Evolutionary conservation across 164 flowering plant genomes (phyloP).

Genomic region (Aristolochia fimbriata): DNA sequence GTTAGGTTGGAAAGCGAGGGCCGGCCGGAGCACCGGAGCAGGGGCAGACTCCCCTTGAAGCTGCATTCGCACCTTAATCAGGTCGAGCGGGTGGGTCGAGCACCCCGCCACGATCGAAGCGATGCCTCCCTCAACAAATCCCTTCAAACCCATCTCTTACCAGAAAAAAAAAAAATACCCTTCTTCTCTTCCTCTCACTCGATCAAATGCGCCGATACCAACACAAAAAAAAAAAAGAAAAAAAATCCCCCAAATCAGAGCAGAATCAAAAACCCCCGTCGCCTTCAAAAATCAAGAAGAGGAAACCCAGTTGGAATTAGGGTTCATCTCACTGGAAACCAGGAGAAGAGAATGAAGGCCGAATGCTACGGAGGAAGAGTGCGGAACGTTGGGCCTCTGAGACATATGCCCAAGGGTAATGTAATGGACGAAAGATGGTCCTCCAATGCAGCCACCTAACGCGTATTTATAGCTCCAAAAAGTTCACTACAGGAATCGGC

Average conservation of each 20-base stretch:
- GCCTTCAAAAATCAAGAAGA: not conserved
- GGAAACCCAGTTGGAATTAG: conserved; percentile 16
- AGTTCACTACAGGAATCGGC: too few relatives aligned
- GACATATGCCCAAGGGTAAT: conserved; percentile 12
- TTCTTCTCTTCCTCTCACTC: too few relatives aligned
- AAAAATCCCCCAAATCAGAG: not conserved
- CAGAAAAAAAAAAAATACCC: too few relatives aligned
- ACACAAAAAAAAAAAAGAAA: not conserved
- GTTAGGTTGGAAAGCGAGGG: conserved; percentile 20
- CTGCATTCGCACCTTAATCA: conserved; percentile 71
- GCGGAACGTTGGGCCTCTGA: conserved; percentile 26
- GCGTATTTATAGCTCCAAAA: not conserved
- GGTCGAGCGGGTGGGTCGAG: conserved; percentile 69
- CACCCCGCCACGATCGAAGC: conserved; percentile 67
- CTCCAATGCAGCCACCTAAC: not conserved
- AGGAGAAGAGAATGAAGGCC: conserved; percentile 25
- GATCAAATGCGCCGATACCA: not conserved
- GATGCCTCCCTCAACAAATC: conserved; percentile 64
- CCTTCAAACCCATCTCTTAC: conserved; percentile 57
- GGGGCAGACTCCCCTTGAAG: conserved; percentile 50
- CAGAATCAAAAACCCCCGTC: too few relatives aligned
- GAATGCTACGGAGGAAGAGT: conserved; percentile 20
- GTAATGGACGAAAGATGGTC: not conserved
- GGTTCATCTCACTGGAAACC: conserved; percentile 28
- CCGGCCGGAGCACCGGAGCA: conserved; percentile 27